Conservation (phyloP, 371 early-diverging fungal species). For the Blakeslea trispora region DNA sequence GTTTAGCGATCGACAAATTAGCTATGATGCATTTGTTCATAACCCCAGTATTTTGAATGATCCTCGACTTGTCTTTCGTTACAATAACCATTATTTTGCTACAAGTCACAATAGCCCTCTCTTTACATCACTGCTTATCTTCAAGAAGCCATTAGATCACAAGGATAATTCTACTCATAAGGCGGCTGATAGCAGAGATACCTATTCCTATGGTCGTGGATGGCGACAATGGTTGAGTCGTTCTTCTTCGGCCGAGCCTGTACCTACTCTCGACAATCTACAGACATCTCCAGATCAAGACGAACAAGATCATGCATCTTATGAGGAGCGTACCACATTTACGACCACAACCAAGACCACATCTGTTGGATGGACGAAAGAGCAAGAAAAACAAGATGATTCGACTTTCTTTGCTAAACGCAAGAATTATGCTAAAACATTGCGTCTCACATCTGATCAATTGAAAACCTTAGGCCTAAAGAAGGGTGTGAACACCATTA, state of each 20-base stretch:
- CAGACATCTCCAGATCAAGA: conserved; percentile 3
- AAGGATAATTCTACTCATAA: background rate
- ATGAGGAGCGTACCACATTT: conserved; percentile 34
- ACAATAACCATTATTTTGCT: conserved; percentile 57
- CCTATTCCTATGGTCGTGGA: conserved; percentile 37
- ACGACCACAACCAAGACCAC: conserved; percentile 48
- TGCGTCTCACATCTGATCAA: conserved; percentile 93
- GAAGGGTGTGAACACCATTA: conserved; percentile 88
- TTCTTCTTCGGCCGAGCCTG: conserved; percentile 34
- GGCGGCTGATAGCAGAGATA: conserved; percentile 31
- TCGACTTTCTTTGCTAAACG: conserved; percentile 16
- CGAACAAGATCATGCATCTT: background rate
- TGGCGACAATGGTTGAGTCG: conserved; percentile 55
- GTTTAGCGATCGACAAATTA: conserved; percentile 61
- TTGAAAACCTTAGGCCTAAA: conserved; percentile 80
- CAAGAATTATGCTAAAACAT: conserved; percentile 81
- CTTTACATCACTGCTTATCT: conserved; percentile 55
- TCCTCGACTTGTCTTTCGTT: conserved; percentile 65
- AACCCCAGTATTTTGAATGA: conserved; percentile 68
- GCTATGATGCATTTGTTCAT: conserved; percentile 61
- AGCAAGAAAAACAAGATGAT: conserved; percentile 26
- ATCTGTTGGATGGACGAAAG: conserved; percentile 44
- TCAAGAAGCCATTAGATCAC: conserved; percentile 30
- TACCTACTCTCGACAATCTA: background rate
- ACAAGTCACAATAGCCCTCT: conserved; percentile 45